Evolutionary conservation across 2,329 filamentous ascomycete species (phyloP).

Genomic region (Botryosphaeria dothidea): DNA sequence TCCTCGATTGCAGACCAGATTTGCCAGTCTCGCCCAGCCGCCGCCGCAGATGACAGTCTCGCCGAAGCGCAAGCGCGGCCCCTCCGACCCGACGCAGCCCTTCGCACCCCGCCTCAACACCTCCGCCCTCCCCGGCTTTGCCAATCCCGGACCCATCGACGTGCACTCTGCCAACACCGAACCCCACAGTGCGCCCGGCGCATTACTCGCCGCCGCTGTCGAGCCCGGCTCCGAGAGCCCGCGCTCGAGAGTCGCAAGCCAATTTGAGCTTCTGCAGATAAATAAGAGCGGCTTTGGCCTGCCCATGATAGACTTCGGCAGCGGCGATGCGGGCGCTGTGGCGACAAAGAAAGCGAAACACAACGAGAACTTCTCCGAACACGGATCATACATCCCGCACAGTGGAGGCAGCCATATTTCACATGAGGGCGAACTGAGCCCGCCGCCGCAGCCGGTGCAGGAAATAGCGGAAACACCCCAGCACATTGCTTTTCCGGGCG

Average conservation of each 20-base stretch:
- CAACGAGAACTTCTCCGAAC: not conserved
- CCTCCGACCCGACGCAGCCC: conserved; percentile 18
- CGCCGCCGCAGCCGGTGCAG: conserved; percentile 11
- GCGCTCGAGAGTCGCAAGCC: conserved; percentile 9
- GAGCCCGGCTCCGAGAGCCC: conserved; percentile 17
- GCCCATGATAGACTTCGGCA: conserved; percentile 13
- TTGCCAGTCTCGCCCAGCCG: not conserved
- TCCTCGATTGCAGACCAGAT: not conserved
- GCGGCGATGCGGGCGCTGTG: not conserved
- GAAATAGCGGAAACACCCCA: conserved; percentile 18
- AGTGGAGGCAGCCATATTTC: not conserved
- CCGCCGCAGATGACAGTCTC: conserved; percentile 11
- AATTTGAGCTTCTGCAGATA: conserved; percentile 14
- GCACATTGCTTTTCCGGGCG: not conserved
- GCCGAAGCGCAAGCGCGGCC: conserved; percentile 20
- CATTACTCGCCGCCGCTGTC: not conserved
- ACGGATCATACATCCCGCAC: not conserved
- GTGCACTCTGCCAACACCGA: conserved; percentile 6
- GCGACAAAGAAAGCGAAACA: conserved; percentile 17
- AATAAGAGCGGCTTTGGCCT: not conserved
- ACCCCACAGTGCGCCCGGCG: conserved; percentile 8
- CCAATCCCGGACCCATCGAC: conserved; percentile 1
- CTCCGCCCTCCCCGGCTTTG: conserved; percentile 15
- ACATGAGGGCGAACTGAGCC: not conserved
- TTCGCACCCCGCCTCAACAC: conserved; percentile 20